Evolutionary conservation across 768 basidiomycete species (phyloP).

Genomic region (Amanita inopinata): DNA sequence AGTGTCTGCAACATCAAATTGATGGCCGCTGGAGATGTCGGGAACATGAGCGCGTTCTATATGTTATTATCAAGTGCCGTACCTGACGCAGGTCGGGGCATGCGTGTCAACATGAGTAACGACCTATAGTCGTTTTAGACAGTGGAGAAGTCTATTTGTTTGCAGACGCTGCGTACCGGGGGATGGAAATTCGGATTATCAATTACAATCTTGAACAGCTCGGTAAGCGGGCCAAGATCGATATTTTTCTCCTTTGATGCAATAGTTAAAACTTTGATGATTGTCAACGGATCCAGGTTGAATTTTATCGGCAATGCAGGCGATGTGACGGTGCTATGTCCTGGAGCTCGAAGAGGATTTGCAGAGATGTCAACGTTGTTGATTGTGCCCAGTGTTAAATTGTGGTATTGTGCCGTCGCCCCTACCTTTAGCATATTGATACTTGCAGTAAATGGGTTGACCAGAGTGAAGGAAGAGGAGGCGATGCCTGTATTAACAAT

Average conservation of each 20-base stretch:
- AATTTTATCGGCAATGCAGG: constrained; percentile 48
- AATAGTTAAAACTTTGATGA: constrained; percentile 44
- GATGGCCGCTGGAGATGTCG: constrained; percentile 38
- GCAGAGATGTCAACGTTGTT: constrained; percentile 43
- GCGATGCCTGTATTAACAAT: constrained; percentile 55
- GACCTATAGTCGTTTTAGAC: constrained; percentile 25
- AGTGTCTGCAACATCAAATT: constrained; percentile 51
- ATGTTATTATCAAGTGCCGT: constrained; percentile 2
- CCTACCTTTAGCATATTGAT: constrained; percentile 50
- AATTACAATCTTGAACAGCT: constrained; percentile 44
- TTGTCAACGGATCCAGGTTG: constrained; percentile 52
- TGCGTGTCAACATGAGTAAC: constrained; percentile 43
- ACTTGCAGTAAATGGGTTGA: constrained; percentile 65
- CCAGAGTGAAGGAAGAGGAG: constrained; percentile 43
- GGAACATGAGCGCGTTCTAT: constrained; percentile 3
- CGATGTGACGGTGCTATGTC: constrained; percentile 51
- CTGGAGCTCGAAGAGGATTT: constrained; percentile 47
- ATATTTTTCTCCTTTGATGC: constrained; percentile 46
- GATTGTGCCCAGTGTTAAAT: constrained; percentile 49
- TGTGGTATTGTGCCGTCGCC: constrained; percentile 45
- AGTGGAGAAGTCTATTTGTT: neutral
- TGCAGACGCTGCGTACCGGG: constrained; percentile 28
- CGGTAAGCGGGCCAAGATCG: constrained; percentile 48
- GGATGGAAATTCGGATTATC: constrained; percentile 41
- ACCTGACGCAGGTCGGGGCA: constrained; percentile 52